Base-by-base conservation (phyloP, 768 basidiomycete species). In the Boletus rufocinnamomeus region DNA sequence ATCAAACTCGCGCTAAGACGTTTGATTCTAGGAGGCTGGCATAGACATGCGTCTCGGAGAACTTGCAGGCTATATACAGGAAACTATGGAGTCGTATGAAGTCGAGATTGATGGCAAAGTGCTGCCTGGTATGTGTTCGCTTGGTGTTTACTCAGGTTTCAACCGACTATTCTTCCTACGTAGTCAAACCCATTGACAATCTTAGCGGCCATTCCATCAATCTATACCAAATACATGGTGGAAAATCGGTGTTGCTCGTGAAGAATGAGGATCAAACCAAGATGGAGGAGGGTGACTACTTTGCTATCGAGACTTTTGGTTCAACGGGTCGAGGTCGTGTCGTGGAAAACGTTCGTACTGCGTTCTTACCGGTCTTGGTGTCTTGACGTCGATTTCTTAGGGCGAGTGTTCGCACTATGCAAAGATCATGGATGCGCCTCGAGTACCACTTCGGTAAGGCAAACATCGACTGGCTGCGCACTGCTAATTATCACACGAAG, bases 281-380 rank as follows among this genome's bases (percentile, higher is more conserved):
- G 76, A 99, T 99, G 97, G 97, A 98, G 69, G 97, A 99, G 75
- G 97, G 95, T 41, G 97, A 98, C 68, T 98, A 98, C 70, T 99
- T 93, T 72, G 97, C 97, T 10, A 96, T 99, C 56, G 97, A 99
- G 74, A 99, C 97, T 2, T 99, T 99, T 72, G 97, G 97, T 13
- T 92, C 91, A n/a, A 98, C 96, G 0, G 96, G 97, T 17, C 81
- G 89, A 43, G 97, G 95, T 9, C 80, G 85, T 27, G 92, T 97
- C 23, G 80, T 92, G 17, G 96, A 98, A 67, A 82, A 81, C 60
- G 93, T 92, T 64, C 10, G 61, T 66, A 77, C 69, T 16, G 44
- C 32, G 6, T 21, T 62, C 47, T 32, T 34, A 37, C 23, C 35
- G 23, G 21, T 32, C 19, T 56, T 23, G 2, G 47, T 54, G 56